Evolutionary conservation across 2,329 filamentous ascomycete species (phyloP).

Genomic region (Fusarium papillatum): DNA sequence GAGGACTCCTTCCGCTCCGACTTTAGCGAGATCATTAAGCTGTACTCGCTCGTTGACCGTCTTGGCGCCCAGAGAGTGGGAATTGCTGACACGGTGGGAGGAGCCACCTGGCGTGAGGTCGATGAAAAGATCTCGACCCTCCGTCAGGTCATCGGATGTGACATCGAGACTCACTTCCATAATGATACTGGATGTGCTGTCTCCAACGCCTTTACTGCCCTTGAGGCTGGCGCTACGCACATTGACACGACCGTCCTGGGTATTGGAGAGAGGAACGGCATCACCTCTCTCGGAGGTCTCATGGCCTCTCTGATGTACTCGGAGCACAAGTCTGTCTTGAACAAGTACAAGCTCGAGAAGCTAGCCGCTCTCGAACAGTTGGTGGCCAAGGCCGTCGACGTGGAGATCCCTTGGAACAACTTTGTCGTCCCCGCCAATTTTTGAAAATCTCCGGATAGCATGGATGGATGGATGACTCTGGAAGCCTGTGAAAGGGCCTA

Average conservation of each 20-base stretch:
- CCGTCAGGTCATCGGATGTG: conserved; percentile 71
- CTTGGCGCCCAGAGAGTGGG: conserved; percentile 88
- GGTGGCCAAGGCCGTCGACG: conserved; percentile 74
- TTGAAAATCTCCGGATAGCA: not conserved
- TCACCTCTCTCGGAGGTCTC: conserved; percentile 67
- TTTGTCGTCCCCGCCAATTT: conserved; percentile 9
- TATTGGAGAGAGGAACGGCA: conserved; percentile 69
- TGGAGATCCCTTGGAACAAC: conserved; percentile 28
- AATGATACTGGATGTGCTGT: conserved; percentile 94
- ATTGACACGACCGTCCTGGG: conserved; percentile 84
- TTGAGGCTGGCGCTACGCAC: conserved; percentile 90
- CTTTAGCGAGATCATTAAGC: conserved; percentile 79
- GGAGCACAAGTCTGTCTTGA: conserved; percentile 85
- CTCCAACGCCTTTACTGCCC: conserved; percentile 88
- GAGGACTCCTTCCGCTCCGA: conserved; percentile 92
- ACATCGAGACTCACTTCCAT: conserved; percentile 75
- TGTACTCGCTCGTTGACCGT: conserved; percentile 88
- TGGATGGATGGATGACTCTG: not conserved
- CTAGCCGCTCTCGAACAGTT: conserved; percentile 90
- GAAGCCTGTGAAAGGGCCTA: conserved; percentile 13
- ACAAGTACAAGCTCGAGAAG: conserved; percentile 92
- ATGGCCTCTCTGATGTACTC: conserved; percentile 25
- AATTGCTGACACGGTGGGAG: conserved; percentile 95
- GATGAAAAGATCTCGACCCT: conserved; percentile 90
- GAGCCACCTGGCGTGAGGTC: conserved; percentile 86